phyloP scores from a whole-genome alignment of 2,329 filamentous ascomycete species.

The Claviceps sp. region DNA sequence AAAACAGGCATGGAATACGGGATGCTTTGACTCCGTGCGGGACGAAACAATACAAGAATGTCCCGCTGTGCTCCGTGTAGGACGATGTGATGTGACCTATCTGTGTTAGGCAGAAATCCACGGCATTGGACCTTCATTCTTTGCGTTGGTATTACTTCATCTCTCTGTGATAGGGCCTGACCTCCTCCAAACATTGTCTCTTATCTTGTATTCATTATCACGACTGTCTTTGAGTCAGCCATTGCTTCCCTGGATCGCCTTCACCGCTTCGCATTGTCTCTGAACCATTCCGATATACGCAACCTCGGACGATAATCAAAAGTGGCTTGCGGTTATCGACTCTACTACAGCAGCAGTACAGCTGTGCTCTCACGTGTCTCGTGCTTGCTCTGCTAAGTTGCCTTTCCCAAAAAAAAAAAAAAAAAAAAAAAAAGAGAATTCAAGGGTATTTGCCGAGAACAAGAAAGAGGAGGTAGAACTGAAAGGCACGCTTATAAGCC shows the following conservation, averaged over 20 bases:
- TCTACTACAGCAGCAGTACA: too few species aligned
- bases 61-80: neutral
- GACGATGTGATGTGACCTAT: neutral
- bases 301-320: neutral
- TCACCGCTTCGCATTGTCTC: neutral
- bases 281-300: neutral
- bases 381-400: neutral
- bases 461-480: neutral
- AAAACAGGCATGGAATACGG: neutral
- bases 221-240: neutral
- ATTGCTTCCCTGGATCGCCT: neutral
- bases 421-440: too few species aligned
- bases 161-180: too few species aligned
- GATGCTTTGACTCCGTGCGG: neutral
- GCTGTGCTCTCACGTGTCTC: neutral
- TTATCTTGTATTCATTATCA: neutral
- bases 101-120: neutral
- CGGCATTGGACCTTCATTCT: neutral
- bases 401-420: too few species aligned
- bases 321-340: neutral
- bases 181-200: neutral
- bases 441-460: neutral
- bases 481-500: neutral
- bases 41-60: constrained; percentile 2
- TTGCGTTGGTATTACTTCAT: too few species aligned